phyloP scores from a whole-genome alignment of 2,329 filamentous ascomycete genomes.

The Colletotrichum viniferum region DNA sequence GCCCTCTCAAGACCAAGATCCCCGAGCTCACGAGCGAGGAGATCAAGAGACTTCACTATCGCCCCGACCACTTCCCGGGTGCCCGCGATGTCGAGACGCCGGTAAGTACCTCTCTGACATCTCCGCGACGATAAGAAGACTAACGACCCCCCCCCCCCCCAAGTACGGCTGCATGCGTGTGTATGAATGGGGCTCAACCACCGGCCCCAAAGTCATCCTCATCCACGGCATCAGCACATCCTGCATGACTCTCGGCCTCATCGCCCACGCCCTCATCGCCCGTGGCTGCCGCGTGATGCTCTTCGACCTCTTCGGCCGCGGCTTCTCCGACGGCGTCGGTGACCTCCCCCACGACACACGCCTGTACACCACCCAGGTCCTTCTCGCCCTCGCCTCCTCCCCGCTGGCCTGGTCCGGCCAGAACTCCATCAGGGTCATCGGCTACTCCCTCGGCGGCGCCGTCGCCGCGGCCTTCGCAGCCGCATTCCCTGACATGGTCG shows the following conservation, averaged over 20 bases:
- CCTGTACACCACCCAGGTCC: conserved; percentile 75
- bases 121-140: not conserved
- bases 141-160: not conserved
- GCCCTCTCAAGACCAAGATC: conserved; percentile 47
- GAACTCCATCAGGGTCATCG: conserved; percentile 68
- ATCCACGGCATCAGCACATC: conserved; percentile 87
- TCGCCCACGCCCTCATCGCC: conserved; percentile 70
- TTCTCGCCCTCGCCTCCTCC: conserved; percentile 73
- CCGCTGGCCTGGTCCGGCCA: conserved; percentile 68
- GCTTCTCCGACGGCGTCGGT: conserved; percentile 68
- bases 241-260: conserved; percentile 70
- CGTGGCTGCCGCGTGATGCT: conserved; percentile 81
- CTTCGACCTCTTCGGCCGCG: conserved; percentile 75
- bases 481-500: conserved; percentile 73
- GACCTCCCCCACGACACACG: conserved; percentile 74
- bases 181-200: conserved; percentile 81
- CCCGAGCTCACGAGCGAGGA: conserved; percentile 39
- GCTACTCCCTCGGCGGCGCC: conserved; percentile 84
- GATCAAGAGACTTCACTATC: conserved; percentile 55
- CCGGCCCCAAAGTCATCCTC: conserved; percentile 76
- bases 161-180: conserved; percentile 76
- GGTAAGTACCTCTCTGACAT: conserved; percentile 38
- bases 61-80: conserved; percentile 72
- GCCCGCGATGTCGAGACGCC: conserved; percentile 75
- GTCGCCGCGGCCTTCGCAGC: conserved; percentile 77